phyloP scores from a whole-genome alignment of 495 filamentous ascomycete species.

The Penicillium samsonianum region DNA sequence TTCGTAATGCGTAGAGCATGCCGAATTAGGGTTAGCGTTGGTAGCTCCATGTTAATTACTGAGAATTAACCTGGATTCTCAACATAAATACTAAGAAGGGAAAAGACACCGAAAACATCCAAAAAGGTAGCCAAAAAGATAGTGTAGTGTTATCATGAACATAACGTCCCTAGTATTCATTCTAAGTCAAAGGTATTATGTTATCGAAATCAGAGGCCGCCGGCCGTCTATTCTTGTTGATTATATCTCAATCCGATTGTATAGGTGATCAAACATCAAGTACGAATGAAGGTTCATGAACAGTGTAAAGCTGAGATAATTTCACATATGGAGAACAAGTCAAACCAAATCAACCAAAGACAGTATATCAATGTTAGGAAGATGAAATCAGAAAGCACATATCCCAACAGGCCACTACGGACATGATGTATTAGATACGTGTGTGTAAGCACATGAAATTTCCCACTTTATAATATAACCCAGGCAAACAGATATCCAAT shows the following conservation, averaged over 20 bases:
- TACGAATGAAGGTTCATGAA: not conserved
- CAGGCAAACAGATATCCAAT: conserved; percentile 8
- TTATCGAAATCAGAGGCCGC: too few relatives aligned
- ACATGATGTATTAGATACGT: not conserved
- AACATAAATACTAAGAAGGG: not conserved
- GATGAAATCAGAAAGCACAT: not conserved
- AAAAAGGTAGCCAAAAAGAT: too few relatives aligned
- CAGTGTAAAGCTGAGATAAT: not conserved
- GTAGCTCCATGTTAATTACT: too few relatives aligned
- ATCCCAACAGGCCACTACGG: not conserved
- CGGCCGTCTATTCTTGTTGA: not conserved
- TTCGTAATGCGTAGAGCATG: too few relatives aligned
- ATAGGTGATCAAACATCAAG: not conserved
- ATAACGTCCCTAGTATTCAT: not conserved
- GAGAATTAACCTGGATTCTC: too few relatives aligned
- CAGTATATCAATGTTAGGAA: not conserved
- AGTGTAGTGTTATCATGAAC: not conserved
- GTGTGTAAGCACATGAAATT: not conserved
- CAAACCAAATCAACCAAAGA: not conserved
- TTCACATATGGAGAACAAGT: not conserved
- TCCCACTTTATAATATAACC: not conserved
- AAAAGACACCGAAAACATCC: too few relatives aligned
- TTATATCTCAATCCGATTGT: not conserved
- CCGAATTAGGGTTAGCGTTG: too few relatives aligned
- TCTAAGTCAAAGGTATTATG: too few relatives aligned